These are phyloP conservation scores for Fagopyrum homotropicum DNA, from an alignment of 148 eudicot species.

Conservation along the genomic window DNA sequence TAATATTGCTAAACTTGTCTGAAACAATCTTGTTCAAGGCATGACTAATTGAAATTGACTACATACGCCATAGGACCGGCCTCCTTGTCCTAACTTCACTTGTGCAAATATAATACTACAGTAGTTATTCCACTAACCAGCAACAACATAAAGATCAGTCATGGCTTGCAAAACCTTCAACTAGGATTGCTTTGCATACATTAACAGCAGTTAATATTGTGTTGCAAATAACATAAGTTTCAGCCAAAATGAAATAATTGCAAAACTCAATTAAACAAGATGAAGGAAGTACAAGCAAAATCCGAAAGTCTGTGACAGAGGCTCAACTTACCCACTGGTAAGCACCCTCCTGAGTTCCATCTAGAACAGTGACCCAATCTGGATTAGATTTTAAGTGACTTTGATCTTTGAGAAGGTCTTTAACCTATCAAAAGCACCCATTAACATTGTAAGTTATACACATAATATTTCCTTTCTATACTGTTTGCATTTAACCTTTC, in stretches of 20 bases:
- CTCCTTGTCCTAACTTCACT: background rate
- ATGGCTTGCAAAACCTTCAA: background rate
- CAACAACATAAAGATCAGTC: background rate
- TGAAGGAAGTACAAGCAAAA: conserved; percentile 12
- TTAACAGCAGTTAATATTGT: background rate
- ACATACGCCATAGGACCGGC: no score
- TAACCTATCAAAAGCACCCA: conserved; percentile 48
- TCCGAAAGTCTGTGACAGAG: background rate
- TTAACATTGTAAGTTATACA: background rate
- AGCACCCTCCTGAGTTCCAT: conserved; percentile 97
- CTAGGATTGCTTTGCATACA: background rate
- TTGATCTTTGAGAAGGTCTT: conserved; percentile 52
- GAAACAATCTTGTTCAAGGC: background rate
- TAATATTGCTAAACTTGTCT: background rate
- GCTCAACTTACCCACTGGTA: conserved; percentile 75
- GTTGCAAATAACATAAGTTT: background rate
- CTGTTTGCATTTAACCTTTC: background rate
- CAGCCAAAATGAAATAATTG: background rate
- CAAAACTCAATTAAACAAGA: background rate
- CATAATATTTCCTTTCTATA: background rate
- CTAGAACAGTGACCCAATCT: conserved; percentile 79
- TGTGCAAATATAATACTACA: background rate
- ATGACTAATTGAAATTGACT: background rate
- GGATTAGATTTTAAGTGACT: conserved; percentile 58
- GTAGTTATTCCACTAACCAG: background rate